These are phyloP conservation scores for Podospora sp. DNA, from an alignment of 495 filamentous ascomycete species.

Conservation along the genomic window DNA sequence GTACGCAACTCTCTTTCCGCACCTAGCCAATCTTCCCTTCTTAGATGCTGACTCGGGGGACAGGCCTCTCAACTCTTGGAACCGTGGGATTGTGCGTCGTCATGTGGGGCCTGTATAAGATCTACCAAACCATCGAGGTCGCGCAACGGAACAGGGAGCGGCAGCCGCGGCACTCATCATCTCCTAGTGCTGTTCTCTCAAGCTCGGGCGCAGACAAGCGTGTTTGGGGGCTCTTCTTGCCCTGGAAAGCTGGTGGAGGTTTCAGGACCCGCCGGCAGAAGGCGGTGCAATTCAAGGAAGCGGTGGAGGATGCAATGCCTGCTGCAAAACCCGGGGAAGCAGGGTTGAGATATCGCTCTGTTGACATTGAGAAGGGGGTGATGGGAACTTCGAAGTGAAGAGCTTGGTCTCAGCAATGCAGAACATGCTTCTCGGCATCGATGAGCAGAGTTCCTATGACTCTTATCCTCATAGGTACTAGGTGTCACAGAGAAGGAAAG, in stretches of 20 bases:
- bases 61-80: conserved; percentile 17
- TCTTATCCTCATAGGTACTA: no score
- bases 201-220: background rate
- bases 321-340: background rate
- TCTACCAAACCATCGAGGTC: conserved; percentile 4
- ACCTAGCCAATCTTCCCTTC: background rate
- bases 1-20: conserved; percentile 6
- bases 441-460: no score
- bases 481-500: no score
- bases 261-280: background rate
- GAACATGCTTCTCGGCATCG: no score
- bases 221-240: background rate
- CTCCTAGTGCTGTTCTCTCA: background rate
- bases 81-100: conserved; percentile 15
- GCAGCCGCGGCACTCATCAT: background rate
- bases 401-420: no score
- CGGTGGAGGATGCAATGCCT: background rate
- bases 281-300: background rate
- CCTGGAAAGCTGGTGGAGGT: background rate
- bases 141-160: background rate
- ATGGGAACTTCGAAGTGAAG: background rate
- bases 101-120: conserved; percentile 19
- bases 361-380: background rate
- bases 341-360: background rate
- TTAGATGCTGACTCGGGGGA: background rate